A percentile compares a stretch with the other conserved stretches of the same genome.
phyloP scores from a whole-genome alignment of 208 protist genomes.

The Herpetomonas samuelpessoai region DNA sequence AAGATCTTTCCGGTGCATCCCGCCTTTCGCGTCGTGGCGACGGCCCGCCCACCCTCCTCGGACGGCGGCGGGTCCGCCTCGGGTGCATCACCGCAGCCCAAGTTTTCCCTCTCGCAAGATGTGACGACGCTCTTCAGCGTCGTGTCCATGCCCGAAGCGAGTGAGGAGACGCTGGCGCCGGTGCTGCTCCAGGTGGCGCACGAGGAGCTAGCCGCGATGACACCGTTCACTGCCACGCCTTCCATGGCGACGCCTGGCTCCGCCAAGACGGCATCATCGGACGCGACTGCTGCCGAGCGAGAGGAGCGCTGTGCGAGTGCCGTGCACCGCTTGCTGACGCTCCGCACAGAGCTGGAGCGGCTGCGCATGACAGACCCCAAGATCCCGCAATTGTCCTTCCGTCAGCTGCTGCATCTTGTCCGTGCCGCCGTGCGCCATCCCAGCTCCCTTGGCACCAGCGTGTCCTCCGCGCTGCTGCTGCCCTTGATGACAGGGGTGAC shows the following conservation, averaged over 20 bases:
- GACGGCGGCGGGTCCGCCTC: conserved; percentile 14
- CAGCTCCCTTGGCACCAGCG: conserved; percentile 38
- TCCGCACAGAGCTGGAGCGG: conserved; percentile 46
- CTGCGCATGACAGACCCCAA: conserved; percentile 59
- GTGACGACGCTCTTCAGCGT: conserved; percentile 89
- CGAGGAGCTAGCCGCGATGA: conserved; percentile 24
- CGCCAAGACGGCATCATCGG: no score
- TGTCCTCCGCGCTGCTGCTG: conserved; percentile 60
- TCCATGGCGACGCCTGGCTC: no score
- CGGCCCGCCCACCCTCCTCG: conserved; percentile 46
- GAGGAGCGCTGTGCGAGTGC: not conserved
- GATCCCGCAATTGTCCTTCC: conserved; percentile 65
- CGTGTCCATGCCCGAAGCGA: conserved; percentile 63
- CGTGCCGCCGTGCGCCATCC: conserved; percentile 56
- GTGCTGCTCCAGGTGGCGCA: conserved; percentile 48
- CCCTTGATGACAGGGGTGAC: conserved; percentile 73
- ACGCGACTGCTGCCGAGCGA: no score
- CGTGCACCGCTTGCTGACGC: conserved; percentile 37
- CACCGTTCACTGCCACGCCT: not conserved
- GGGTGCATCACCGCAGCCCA: conserved; percentile 6
- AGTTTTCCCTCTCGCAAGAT: conserved; percentile 79
- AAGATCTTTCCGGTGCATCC: conserved; percentile 86
- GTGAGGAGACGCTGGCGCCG: conserved; percentile 32
- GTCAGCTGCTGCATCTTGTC: conserved; percentile 69
- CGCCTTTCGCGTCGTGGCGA: conserved; percentile 88